phyloP scores from a whole-genome alignment of 306 rosid genomes.

The Cucurbita ficifolia region DNA sequence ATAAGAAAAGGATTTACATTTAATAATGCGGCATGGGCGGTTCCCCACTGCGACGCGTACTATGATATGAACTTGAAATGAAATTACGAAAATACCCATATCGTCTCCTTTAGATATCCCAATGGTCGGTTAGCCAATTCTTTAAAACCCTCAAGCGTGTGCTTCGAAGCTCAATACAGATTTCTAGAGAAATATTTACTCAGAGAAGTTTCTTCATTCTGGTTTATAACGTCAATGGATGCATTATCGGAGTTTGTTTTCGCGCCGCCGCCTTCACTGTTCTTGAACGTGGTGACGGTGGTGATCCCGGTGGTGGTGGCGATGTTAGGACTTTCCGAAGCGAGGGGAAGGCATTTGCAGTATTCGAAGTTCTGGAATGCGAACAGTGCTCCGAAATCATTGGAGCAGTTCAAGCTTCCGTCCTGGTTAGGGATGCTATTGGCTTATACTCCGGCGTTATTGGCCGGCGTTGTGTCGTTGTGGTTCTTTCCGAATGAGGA shows the following conservation, averaged over 20 bases:
- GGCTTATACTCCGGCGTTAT: slow-evolving; percentile 47
- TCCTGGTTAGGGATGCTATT: slow-evolving; percentile 47
- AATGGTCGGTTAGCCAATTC: not conserved
- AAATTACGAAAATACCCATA: not conserved
- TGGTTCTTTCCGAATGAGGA: slow-evolving; percentile 17
- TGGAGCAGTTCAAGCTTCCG: slow-evolving; percentile 18
- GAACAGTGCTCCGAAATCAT: not conserved
- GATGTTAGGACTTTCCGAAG: slow-evolving; percentile 25
- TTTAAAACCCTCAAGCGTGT: not conserved
- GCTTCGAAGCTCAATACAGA: not conserved
- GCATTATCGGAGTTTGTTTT: slow-evolving; percentile 15
- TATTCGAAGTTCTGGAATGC: slow-evolving; percentile 52
- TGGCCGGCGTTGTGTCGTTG: slow-evolving; percentile 33
- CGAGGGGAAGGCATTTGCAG: slow-evolving; percentile 41
- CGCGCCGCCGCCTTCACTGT: slow-evolving; percentile 36
- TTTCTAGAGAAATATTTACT: not conserved
- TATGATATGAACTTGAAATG: not conserved
- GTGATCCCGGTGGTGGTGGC: slow-evolving; percentile 14
- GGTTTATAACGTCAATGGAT: not conserved
- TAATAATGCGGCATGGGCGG: not conserved
- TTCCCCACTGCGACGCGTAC: not conserved
- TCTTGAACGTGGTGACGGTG: slow-evolving; percentile 28
- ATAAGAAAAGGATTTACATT: not conserved
- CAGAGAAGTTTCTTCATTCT: not conserved
- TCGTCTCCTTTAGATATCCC: not conserved